Percentiles rank a stretch among this genome's conserved stretches.
phyloP scores from a whole-genome alignment of 352 stramenopile genomes.

The Globisporangium echinulatum region DNA sequence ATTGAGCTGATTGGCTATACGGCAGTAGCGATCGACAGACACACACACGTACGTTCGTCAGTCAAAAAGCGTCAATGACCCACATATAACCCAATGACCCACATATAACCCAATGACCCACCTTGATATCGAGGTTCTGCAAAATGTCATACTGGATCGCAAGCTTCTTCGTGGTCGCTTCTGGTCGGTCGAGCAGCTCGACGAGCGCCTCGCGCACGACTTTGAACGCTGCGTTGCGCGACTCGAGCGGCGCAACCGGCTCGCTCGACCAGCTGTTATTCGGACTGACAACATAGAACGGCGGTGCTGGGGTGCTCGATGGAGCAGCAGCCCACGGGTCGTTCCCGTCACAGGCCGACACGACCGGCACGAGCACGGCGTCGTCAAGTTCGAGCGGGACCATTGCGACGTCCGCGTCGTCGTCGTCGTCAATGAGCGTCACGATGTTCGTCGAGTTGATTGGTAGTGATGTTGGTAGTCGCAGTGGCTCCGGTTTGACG shows the following conservation, averaged over 20 bases:
- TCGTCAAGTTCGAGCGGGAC: conserved; percentile 24
- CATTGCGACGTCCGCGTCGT: conserved; percentile 26
- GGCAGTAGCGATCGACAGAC: neutral
- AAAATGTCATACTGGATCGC: conserved; percentile 53
- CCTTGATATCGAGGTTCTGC: conserved; percentile 48
- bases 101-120: conserved; percentile 7
- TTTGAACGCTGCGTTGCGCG: conserved; percentile 45
- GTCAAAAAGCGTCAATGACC: neutral
- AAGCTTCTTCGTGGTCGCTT: conserved; percentile 32
- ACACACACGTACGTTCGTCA: neutral
- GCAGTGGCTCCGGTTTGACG: neutral
- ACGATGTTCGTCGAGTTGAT: conserved; percentile 14
- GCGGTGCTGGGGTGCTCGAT: neutral
- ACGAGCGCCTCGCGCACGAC: conserved; percentile 46
- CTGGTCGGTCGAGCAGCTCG: conserved; percentile 41
- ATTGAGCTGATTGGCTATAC: conserved; percentile 50
- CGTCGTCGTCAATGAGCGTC: conserved; percentile 36
- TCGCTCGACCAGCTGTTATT: conserved; percentile 14
- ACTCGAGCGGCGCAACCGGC: conserved; percentile 32
- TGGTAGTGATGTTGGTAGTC: too few species aligned
- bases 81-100: conserved; percentile 3
- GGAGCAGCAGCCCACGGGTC: neutral
- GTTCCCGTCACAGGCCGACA: neutral
- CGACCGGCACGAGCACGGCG: conserved; percentile 11
- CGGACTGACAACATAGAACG: neutral